Percentiles rank a stretch among this genome's conserved stretches.
Conservation (phyloP, 768 basidiomycete genomes). For the Mycena vitilis region DNA sequence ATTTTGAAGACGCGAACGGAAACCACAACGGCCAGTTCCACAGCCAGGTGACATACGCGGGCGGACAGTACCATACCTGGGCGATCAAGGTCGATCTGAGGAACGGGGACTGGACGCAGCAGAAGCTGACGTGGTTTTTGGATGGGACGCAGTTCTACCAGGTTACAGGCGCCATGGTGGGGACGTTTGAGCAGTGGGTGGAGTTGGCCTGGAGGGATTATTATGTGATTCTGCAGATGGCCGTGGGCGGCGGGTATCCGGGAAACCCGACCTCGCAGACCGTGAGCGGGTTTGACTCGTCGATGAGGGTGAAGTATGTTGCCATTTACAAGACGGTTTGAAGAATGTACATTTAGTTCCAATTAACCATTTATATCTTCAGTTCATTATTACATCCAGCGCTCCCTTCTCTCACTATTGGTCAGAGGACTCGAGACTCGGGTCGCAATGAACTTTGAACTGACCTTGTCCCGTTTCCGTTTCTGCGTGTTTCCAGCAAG, state of each 20-base stretch:
- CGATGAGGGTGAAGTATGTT: conserved; percentile 22
- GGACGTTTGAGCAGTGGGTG: neutral
- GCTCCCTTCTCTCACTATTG: no score
- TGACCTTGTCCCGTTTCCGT: no score
- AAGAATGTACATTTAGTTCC: neutral
- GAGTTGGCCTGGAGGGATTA: neutral
- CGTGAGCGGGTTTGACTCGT: conserved; percentile 13
- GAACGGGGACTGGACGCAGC: conserved; percentile 20
- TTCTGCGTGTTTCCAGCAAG: no score
- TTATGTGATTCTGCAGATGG: neutral
- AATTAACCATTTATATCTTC: no score
- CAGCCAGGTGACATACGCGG: neutral
- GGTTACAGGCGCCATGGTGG: conserved; percentile 5
- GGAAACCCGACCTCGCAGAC: conserved; percentile 16
- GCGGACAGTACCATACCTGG: conserved; percentile 18
- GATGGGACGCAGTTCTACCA: conserved; percentile 8
- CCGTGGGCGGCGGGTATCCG: conserved; percentile 14
- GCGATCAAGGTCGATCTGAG: conserved; percentile 18
- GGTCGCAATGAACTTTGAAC: no score
- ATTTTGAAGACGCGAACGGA: neutral
- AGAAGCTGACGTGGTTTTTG: conserved; percentile 9
- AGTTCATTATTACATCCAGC: no score
- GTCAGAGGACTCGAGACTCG: no score
- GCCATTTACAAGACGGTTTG: conserved; percentile 11
- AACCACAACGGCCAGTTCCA: neutral